Evolutionary conservation across 345 rosid genomes (phyloP).

Genomic region (Aquilaria malaccensis): DNA sequence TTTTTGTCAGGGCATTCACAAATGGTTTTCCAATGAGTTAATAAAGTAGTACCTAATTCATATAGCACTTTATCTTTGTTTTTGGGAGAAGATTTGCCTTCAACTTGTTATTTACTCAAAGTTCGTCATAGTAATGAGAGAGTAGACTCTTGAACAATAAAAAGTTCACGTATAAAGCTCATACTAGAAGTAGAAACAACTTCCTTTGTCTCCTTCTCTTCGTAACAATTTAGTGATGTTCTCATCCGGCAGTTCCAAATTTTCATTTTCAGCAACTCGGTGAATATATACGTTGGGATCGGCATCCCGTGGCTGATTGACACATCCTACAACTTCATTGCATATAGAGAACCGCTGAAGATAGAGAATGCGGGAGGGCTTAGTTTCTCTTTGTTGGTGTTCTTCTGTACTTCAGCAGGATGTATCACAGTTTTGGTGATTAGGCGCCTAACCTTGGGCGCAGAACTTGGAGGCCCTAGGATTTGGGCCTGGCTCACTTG

Average conservation of each 20-base stretch:
- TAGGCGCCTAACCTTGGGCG: conserved; percentile 66
- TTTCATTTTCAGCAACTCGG: conserved; percentile 62
- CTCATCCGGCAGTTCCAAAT: too few relatives aligned
- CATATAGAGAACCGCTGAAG: conserved; percentile 55
- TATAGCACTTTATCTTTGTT: too few relatives aligned
- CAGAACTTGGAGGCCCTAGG: conserved; percentile 87
- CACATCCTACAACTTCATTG: conserved; percentile 71
- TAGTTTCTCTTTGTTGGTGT: conserved; percentile 75
- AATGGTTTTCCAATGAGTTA: too few relatives aligned
- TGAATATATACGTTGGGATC: conserved; percentile 86
- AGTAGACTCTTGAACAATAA: too few relatives aligned
- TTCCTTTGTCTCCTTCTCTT: background rate
- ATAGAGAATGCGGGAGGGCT: conserved; percentile 61
- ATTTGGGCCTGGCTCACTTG: conserved; percentile 84
- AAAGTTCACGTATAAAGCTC: too few relatives aligned
- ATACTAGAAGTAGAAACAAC: background rate
- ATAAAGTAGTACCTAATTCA: too few relatives aligned
- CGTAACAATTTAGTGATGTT: too few relatives aligned
- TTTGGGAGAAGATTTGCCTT: too few relatives aligned
- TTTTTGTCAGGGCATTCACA: background rate
- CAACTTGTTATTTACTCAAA: too few relatives aligned
- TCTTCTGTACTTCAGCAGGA: conserved; percentile 70
- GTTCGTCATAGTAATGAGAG: too few relatives aligned
- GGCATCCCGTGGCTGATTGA: conserved; percentile 95
- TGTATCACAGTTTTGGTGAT: conserved; percentile 72